Evolutionary conservation across 2,329 filamentous ascomycete genomes (phyloP).

Genomic region (Thermothelomyces thermophilus): DNA sequence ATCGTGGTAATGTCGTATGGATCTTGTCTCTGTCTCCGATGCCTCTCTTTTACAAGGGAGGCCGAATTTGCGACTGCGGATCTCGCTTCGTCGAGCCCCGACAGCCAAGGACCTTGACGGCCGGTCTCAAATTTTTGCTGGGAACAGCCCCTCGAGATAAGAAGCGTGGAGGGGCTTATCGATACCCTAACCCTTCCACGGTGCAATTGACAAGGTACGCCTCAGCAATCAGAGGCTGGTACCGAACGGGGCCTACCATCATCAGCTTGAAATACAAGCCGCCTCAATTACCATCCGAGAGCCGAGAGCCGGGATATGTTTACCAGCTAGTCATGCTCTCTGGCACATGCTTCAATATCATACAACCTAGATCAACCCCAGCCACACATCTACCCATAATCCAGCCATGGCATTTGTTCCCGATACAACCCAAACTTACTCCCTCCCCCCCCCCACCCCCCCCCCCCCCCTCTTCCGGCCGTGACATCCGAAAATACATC

Average conservation of each 20-base stretch:
- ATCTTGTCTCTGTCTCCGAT: background rate
- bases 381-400: background rate
- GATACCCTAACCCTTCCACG: constrained; percentile 10
- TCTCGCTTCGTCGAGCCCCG: background rate
- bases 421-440: background rate
- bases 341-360: background rate
- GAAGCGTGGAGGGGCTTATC: constrained; percentile 5
- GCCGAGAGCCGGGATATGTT: background rate
- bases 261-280: too few species aligned
- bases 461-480: too few species aligned
- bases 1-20: background rate
- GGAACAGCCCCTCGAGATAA: constrained; percentile 12
- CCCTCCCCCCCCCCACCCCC: too few species aligned
- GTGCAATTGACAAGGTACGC: background rate
- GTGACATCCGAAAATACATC: too few species aligned
- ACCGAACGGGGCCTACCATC: too few species aligned
- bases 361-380: constrained; percentile 1
- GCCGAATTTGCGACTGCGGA: background rate
- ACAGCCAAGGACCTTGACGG: constrained; percentile 17
- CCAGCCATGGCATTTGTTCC: background rate
- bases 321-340: background rate
- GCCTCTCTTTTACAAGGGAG: background rate
- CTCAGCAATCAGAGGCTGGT: too few species aligned
- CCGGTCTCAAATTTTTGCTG: constrained; percentile 16
- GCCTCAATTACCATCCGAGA: background rate